These are phyloP conservation scores for Nicotiana sylvestris DNA, from an alignment of 257 asterid genomes.

Conservation along the genomic window DNA sequence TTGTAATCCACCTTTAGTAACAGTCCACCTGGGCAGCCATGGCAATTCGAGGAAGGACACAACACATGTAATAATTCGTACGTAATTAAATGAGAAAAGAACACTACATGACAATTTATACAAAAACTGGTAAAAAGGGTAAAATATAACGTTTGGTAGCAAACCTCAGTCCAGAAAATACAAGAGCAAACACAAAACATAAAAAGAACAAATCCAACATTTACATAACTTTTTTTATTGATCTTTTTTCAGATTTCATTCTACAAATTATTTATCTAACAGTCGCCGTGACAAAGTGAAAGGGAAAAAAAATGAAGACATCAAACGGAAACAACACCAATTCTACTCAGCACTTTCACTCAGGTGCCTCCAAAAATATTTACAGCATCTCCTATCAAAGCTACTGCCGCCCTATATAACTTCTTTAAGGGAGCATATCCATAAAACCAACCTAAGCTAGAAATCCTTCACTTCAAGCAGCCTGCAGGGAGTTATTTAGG, in stretches of 20 bases:
- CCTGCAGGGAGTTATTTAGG: slow-evolving; percentile 27
- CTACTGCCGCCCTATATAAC: slow-evolving; percentile 23
- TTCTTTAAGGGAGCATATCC: slow-evolving; percentile 18
- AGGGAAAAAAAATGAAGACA: slow-evolving; percentile 13
- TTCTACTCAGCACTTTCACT: slow-evolving; percentile 29
- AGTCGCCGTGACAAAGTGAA: slow-evolving; percentile 28
- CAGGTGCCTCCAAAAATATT: slow-evolving; percentile 46
- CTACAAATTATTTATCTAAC: slow-evolving; percentile 74
- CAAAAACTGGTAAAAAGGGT: background rate
- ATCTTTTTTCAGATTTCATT: slow-evolving; percentile 19
- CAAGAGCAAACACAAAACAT: background rate
- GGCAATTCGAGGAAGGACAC: background rate
- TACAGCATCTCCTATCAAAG: slow-evolving; percentile 39
- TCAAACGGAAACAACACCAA: slow-evolving; percentile 26
- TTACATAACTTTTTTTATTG: slow-evolving; percentile 26
- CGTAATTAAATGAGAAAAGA: background rate
- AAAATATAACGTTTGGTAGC: background rate
- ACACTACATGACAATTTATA: background rate
- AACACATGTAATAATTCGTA: background rate
- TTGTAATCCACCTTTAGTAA: no score
- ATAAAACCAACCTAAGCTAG: slow-evolving; percentile 38
- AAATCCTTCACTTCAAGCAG: slow-evolving; percentile 30
- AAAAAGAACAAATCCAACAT: slow-evolving; percentile 9
- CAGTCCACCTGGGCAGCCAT: no score
- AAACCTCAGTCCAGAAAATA: background rate